phyloP scores from a whole-genome alignment of 2,329 filamentous ascomycete genomes.

The Diplodia seriata region DNA sequence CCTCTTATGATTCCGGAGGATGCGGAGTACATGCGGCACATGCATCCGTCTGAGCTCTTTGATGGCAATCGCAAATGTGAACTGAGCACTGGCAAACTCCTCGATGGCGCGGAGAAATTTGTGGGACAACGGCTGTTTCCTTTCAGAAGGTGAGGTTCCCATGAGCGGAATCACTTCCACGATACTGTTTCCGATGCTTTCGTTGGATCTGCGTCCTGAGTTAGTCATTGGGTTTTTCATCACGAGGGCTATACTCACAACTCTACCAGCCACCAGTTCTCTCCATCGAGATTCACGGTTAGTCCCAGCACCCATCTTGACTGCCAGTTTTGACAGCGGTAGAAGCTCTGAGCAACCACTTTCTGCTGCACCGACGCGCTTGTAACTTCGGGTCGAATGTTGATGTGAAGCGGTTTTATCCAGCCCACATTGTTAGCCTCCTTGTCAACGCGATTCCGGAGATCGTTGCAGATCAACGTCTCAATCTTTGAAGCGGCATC shows the following conservation, averaged over 20 bases:
- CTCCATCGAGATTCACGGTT: constrained; percentile 44
- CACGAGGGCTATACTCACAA: constrained; percentile 33
- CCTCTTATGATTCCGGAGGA: constrained; percentile 15
- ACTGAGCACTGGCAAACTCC: constrained; percentile 47
- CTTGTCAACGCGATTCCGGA: constrained; percentile 67
- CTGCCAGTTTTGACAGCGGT: constrained; percentile 75
- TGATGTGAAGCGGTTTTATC: constrained; percentile 55
- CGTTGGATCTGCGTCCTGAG: constrained; percentile 42
- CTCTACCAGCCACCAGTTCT: constrained; percentile 49
- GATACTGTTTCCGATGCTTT: constrained; percentile 35
- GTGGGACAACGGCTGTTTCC: constrained; percentile 39
- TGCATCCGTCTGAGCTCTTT: constrained; percentile 22
- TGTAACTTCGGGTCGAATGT: constrained; percentile 50
- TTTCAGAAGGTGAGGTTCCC: constrained; percentile 36
- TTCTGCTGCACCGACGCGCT: constrained; percentile 55
- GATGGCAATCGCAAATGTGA: constrained; percentile 38
- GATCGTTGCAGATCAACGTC: constrained; percentile 65
- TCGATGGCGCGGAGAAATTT: constrained; percentile 46
- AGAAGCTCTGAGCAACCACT: constrained; percentile 70
- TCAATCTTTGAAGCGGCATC: constrained; percentile 67
- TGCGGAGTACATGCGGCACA: constrained; percentile 25
- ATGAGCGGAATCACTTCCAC: constrained; percentile 10
- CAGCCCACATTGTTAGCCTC: constrained; percentile 70
- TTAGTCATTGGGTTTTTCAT: constrained; percentile 34
- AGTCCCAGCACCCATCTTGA: constrained; percentile 75